Evolutionary conservation across 306 rosid genomes (phyloP), one percentile per base, ranked within the genome.

Genomic region (Glycine soja): DNA sequence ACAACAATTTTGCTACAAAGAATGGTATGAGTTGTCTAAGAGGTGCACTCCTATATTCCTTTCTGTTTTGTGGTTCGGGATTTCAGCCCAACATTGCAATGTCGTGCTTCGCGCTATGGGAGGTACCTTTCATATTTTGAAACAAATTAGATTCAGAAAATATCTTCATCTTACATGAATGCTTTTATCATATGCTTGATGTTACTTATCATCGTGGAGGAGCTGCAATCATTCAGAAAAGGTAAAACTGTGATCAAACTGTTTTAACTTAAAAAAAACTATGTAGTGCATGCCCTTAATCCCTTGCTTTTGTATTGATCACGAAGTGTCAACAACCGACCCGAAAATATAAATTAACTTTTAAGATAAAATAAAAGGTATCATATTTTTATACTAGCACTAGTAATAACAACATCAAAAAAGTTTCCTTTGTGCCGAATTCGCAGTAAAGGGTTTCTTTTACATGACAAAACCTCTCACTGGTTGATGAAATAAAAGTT

Each of bases 131-230:
- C 81, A 65, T 73, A 45, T 74, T 42, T 32, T 30, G 61, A 53
- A 64, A 54, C 80, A 81, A 45, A 72, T 62, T 40, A 63, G 74
- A 54, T 61, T 50, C 40, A 36, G 43, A 42, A 15, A 50, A 19
- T 57, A 56, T 51, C 76, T 47, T 78, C 69, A n/a, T 66, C 30
- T 46, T 53, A 1, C 65, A 46, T 34, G 54, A 54, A 79, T 72
- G 65, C 51, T 65, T 83, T 78, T 65, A 74, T 59, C 53, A 80
- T 61, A 42, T 42, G 66, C 79, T 62, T 80, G 79, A 75, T 70
- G 82, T 69, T 74, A 76, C 75, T 42, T 32, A n/a, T 74, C 81
- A 59, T 56, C 19, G 63, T 30, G 84, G 78, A 36, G 47, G 56
- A 58, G 52, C 15, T 40, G 70, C 57, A 72, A 77, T 64, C 71